Evolutionary conservation across 148 eudicot species (phyloP), one percentile per base, ranked within the genome.

Genomic region (Fallopia convolvulus): DNA sequence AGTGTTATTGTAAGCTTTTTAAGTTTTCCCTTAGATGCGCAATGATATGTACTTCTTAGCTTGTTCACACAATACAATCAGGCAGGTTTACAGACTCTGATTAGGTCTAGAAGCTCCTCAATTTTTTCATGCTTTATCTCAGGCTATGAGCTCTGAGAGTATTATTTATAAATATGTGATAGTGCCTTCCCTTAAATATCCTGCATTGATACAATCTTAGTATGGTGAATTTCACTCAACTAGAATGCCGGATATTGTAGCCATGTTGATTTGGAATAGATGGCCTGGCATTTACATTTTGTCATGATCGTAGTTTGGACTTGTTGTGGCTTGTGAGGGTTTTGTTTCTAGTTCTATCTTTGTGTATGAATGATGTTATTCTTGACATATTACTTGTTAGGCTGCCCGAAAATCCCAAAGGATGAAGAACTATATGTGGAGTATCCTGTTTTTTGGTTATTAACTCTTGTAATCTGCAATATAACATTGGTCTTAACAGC

Each of bases 131-230:
- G 73, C 73, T 55, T 55, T 18, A 55, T 55, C 73, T 41, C 73
- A 39, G n/a, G 42, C 46, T 70, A 39, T 70, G n/a, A 13, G 73
- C 4, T 23, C 72, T 70, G 75, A 72, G 52, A 20, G 75, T 26
- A 13, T 42, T 72, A 8, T n/a, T 11, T 21, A 18, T 44, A 23
- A 72, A 39, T 11, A 9, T 23, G 4, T 58, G 12, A 10, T 11
- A 26, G 13, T 61, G 9, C 70, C 15, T 41, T 6, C 75, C 49
- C 17, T 42, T 20, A 17, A 53, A 3, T 53, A 53, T 7, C 5
- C 21, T 53, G 60, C 21, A 53, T n/a, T n/a, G 49, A 5, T 53
- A 53, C 18, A n/a, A 21, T 53, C 8, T 53, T 17, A 17, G 60
- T 21, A 53, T 7, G 60, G n/a, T 72, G 52, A 72, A 72, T 72